Evolutionary conservation across 345 rosid species (phyloP), one percentile per base, ranked within the genome.

Genomic region (Corymbia maculata): DNA sequence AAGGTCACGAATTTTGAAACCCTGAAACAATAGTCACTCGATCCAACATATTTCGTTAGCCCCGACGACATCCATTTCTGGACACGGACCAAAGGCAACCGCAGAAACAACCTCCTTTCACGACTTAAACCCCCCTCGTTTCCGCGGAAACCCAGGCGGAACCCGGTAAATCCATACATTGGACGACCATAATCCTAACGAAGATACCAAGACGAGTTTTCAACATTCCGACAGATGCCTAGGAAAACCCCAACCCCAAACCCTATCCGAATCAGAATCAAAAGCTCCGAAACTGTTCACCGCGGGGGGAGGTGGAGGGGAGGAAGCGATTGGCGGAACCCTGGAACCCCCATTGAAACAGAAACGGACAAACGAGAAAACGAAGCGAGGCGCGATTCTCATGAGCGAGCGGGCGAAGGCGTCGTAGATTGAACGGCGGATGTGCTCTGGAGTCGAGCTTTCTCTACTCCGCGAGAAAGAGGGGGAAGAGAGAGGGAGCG

Each of bases 1-100:
- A 36, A 36, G 42, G 42, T 36, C 42, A 36, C 42, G 42, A 70
- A 91, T 93, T 96, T 94, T 90, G 88, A 88, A 90, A 91, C 19
- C 21, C 49, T 28, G 42, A 86, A 24, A 32, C 10, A 51, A 21
- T 26, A 6, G 26, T 53, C 15, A 13, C n/a, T 52, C 6, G 87
- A 52, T 52, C 55, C 45, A 15, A 55, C 64, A 85, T 30, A n/a
- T 30, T n/a, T 70, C 21, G 22, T 49, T 26, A 13, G 44, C 50
- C 87, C 87, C 21, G 50, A 32, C 4, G 66, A 36, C 42, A 36
- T 36, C 50, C 42, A 36, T 52, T 52, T 52, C 51, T 13, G 45
- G 87, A 32, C 45, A 30, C 59, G 21, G 26, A 9, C 59, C 59
- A 55, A 55, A 53, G n/a, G 28, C 55, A 86, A 36, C 17, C 44